Evolutionary conservation across 2,329 filamentous ascomycete genomes (phyloP).

Genomic region (Aspergillus piperis): DNA sequence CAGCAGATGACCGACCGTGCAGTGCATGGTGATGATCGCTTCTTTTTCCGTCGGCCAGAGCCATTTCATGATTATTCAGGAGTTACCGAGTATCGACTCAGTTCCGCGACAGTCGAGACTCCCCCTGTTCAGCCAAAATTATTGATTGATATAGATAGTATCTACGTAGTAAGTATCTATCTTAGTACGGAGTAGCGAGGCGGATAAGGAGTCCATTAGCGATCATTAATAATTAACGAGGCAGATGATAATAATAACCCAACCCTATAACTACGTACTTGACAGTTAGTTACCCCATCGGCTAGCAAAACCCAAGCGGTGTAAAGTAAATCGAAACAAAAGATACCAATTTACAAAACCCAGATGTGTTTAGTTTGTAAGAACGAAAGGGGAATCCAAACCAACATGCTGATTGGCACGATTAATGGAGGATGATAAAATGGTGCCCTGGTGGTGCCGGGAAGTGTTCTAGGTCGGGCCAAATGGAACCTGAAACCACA

Average conservation of each 20-base stretch:
- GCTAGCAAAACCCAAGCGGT: background rate
- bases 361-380: background rate
- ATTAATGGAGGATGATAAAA: background rate
- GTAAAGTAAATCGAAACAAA: background rate
- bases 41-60: background rate
- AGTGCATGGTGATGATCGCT: background rate
- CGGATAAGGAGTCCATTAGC: background rate
- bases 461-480: background rate
- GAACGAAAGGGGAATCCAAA: background rate
- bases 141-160: background rate
- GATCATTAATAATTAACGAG: background rate
- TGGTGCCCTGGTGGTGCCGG: background rate
- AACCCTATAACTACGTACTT: no score
- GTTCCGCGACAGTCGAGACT: background rate
- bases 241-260: no score
- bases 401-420: background rate
- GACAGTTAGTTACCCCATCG: no score
- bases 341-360: background rate
- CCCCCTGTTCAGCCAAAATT: background rate
- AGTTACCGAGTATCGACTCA: background rate
- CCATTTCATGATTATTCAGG: no score
- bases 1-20: background rate
- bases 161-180: no score
- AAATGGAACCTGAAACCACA: conserved; percentile 8
- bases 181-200: background rate